Evolutionary conservation across 305 asterid species (phyloP).

Genomic region (Fraxinus sp.): DNA sequence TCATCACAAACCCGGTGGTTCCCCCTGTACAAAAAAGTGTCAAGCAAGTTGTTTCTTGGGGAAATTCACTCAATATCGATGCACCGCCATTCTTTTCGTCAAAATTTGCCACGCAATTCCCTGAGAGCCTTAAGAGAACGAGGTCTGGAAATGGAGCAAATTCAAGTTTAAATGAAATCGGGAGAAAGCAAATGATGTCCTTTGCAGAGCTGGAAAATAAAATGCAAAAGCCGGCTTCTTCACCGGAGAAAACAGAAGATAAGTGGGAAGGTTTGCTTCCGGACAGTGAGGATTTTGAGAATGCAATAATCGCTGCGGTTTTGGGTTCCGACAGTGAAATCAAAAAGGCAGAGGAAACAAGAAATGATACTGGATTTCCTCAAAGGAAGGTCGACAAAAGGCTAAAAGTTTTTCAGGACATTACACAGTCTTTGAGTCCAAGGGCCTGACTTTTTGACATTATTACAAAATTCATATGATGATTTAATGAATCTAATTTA

Average conservation of each 20-base stretch:
- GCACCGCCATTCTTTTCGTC: conserved; percentile 71
- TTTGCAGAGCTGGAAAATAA: conserved; percentile 37
- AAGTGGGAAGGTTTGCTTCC: conserved; percentile 64
- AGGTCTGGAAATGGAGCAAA: conserved; percentile 51
- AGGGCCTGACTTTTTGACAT: conserved; percentile 35
- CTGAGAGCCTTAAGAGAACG: conserved; percentile 66
- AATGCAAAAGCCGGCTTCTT: conserved; percentile 36
- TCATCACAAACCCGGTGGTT: conserved; percentile 6
- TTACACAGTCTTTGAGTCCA: conserved; percentile 61
- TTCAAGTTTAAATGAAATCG: conserved; percentile 11
- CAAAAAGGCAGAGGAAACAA: conserved; percentile 19
- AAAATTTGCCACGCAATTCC: conserved; percentile 21
- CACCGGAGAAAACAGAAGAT: conserved; percentile 41
- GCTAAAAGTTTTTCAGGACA: conserved; percentile 80
- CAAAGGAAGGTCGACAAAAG: conserved; percentile 67
- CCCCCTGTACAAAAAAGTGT: conserved; percentile 27
- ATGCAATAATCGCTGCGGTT: conserved; percentile 78
- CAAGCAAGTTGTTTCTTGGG: neutral
- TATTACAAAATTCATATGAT: conserved; percentile 1
- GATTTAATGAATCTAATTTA: conserved; percentile 9
- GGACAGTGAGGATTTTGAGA: conserved; percentile 73
- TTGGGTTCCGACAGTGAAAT: conserved; percentile 33
- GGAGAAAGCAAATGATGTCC: conserved; percentile 18
- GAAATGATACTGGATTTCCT: neutral
- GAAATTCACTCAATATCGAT: conserved; percentile 55